These are phyloP conservation scores for Skeletonema tropicum DNA, from an alignment of 108 stramenopile genomes.

Conservation along the genomic window DNA sequence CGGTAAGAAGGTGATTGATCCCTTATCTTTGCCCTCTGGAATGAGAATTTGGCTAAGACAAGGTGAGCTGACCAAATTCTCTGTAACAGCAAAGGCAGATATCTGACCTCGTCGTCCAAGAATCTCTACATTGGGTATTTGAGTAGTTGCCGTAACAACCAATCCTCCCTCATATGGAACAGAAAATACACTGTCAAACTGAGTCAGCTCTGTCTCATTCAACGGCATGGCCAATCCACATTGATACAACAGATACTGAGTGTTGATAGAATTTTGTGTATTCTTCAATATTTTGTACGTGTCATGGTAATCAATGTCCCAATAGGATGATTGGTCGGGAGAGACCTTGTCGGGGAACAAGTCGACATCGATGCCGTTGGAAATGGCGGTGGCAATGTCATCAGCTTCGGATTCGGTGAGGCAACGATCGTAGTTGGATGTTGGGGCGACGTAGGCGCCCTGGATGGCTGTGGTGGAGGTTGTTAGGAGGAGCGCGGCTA, in stretches of 20 bases:
- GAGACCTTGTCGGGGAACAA: slow-evolving; percentile 32
- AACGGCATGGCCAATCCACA: slow-evolving; percentile 37
- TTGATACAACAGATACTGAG: slow-evolving; percentile 50
- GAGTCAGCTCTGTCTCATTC: slow-evolving; percentile 9
- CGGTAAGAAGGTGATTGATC: slow-evolving; percentile 21
- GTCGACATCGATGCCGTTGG: slow-evolving; percentile 32
- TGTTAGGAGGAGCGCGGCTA: not conserved
- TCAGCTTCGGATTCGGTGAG: slow-evolving; percentile 12
- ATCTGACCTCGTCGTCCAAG: slow-evolving; percentile 39
- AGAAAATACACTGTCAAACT: slow-evolving; percentile 26
- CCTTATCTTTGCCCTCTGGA: slow-evolving; percentile 23
- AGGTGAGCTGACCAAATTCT: slow-evolving; percentile 32
- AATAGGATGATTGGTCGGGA: slow-evolving; percentile 33
- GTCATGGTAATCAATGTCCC: slow-evolving; percentile 36
- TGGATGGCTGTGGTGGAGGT: not conserved
- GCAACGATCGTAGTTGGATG: slow-evolving; percentile 10
- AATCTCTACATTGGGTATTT: slow-evolving; percentile 47
- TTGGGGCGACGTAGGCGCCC: not conserved
- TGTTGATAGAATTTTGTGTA: slow-evolving; percentile 22
- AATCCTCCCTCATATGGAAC: slow-evolving; percentile 43
- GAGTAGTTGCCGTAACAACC: slow-evolving; percentile 40
- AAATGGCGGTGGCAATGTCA: slow-evolving; percentile 16
- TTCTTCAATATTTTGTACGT: slow-evolving; percentile 56
- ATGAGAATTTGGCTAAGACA: slow-evolving; percentile 37
- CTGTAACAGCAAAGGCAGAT: slow-evolving; percentile 37